Evolutionary conservation across 306 rosid species (phyloP).

Genomic region (Prosopis cineraria): DNA sequence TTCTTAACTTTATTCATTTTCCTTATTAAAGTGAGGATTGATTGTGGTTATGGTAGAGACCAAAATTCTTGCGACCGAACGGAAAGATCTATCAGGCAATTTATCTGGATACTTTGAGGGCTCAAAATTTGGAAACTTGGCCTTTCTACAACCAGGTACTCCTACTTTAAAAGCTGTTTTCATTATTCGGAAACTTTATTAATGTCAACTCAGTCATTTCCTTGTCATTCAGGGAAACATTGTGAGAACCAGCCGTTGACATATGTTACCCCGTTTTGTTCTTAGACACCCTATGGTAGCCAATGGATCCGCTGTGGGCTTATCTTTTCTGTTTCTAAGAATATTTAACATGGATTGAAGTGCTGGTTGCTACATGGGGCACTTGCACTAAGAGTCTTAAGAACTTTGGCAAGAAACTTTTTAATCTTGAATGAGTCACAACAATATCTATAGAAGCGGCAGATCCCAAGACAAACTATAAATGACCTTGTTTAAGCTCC

Average conservation of each 20-base stretch:
- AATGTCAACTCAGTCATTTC: not conserved
- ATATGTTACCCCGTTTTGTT: not conserved
- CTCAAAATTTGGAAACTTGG: conserved; percentile 89
- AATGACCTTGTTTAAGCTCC: not conserved
- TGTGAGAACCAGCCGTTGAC: not conserved
- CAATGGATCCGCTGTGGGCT: not conserved
- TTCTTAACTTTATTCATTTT: conserved; percentile 25
- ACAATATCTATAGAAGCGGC: not conserved
- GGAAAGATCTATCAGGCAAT: conserved; percentile 83
- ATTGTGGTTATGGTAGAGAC: conserved; percentile 52
- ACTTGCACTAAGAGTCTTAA: not conserved
- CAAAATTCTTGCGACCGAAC: conserved; percentile 68
- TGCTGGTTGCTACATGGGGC: not conserved
- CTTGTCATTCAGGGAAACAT: not conserved
- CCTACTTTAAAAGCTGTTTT: not conserved
- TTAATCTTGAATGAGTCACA: not conserved
- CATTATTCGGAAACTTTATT: not conserved
- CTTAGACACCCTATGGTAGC: not conserved
- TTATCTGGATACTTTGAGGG: conserved; percentile 75
- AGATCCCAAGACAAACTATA: conserved; percentile 4
- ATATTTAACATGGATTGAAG: not conserved
- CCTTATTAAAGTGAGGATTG: conserved; percentile 16
- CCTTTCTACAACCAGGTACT: conserved; percentile 88
- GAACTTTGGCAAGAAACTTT: not conserved
- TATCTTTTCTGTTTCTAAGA: no score